Percentiles rank a stretch among this genome's conserved stretches.
Conservation (phyloP, 2,329 filamentous ascomycete genomes). For the Claviceps sorghi region DNA sequence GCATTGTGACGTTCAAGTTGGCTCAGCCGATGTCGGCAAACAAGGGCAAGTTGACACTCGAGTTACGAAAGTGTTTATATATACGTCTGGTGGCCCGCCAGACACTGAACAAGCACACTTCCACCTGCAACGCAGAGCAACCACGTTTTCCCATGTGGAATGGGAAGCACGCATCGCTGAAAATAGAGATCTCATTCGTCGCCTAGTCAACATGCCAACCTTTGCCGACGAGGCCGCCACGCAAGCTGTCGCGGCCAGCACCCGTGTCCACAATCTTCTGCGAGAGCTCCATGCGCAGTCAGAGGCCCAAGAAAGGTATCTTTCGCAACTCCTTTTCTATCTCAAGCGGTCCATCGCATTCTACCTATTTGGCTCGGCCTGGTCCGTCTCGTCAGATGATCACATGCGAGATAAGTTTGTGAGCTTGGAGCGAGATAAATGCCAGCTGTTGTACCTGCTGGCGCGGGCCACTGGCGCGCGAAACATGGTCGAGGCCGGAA, state of each 20-base stretch:
- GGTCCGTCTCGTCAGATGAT: conserved; percentile 14
- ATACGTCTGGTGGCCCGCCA: not conserved
- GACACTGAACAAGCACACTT: not conserved
- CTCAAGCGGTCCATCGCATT: conserved; percentile 10
- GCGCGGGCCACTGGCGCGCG: conserved; percentile 31
- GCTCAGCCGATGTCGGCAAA: not conserved
- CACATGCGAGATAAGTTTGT: conserved; percentile 41
- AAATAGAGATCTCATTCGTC: not conserved
- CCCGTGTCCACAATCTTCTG: conserved; percentile 14
- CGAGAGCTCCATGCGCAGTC: conserved; percentile 15
- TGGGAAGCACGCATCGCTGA: not conserved
- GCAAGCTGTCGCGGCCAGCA: conserved; percentile 12
- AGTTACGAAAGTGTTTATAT: not conserved
- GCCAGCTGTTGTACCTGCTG: conserved; percentile 40
- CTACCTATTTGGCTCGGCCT: conserved; percentile 13
- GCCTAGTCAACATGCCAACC: not conserved
- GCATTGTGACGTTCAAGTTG: no score
- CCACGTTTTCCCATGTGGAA: not conserved
- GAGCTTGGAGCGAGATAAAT: conserved; percentile 44
- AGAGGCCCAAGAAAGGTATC: conserved; percentile 12
- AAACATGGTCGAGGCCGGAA: conserved; percentile 44
- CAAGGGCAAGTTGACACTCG: not conserved
- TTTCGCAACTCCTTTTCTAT: conserved; percentile 15
- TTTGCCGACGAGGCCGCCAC: conserved; percentile 2
- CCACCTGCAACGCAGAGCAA: not conserved